Evolutionary conservation across 306 rosid genomes (phyloP).

Genomic region (Luffa acutangula): DNA sequence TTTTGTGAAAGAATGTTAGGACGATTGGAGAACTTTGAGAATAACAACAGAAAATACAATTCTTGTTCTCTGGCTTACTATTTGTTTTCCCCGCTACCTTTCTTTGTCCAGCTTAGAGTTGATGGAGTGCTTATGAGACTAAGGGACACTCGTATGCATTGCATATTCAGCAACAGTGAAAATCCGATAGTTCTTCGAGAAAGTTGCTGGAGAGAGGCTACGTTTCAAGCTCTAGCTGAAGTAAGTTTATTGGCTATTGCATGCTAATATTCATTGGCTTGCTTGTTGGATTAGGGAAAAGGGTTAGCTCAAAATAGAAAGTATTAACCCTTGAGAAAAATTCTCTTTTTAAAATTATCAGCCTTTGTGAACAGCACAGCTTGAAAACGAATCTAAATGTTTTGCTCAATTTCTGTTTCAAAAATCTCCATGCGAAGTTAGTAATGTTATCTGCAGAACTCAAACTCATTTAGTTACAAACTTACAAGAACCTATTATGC

Average conservation of each 20-base stretch:
- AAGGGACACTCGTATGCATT: constrained; percentile 93
- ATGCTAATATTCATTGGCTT: neutral
- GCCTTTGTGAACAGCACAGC: neutral
- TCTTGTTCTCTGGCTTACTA: neutral
- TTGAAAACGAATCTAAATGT: neutral
- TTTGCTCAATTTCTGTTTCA: neutral
- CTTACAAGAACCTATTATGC: neutral
- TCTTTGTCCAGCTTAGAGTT: constrained; percentile 74
- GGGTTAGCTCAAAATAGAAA: neutral
- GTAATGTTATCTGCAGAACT: neutral
- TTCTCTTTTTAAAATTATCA: neutral
- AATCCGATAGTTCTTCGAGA: constrained; percentile 67
- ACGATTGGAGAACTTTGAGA: neutral
- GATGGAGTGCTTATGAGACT: constrained; percentile 92
- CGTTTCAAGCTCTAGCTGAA: constrained; percentile 63
- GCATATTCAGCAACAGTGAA: constrained; percentile 43
- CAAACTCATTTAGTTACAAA: neutral
- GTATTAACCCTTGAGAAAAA: neutral
- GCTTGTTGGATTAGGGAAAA: neutral
- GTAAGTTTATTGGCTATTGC: constrained; percentile 40
- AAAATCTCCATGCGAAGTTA: neutral
- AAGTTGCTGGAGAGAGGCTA: constrained; percentile 94
- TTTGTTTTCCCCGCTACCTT: neutral
- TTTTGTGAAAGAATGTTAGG: neutral
- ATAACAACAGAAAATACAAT: neutral